These are phyloP conservation scores for Cystobasidium slooffiae DNA, from an alignment of 1,284 basidiomycete genomes.

Conservation along the genomic window DNA sequence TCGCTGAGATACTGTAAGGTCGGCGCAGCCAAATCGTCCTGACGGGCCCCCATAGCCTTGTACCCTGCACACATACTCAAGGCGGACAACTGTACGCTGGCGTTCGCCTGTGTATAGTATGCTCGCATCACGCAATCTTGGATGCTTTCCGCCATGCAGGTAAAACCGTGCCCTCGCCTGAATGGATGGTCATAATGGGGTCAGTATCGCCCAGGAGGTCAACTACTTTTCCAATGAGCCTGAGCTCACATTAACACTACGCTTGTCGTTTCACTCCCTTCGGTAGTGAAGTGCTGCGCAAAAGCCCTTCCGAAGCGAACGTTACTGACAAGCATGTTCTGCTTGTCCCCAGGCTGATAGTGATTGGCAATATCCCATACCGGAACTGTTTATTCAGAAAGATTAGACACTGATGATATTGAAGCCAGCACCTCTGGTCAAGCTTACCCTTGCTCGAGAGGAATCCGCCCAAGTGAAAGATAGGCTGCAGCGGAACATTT, in stretches of 20 bases:
- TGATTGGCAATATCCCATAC: conserved; percentile 8
- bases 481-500: conserved; percentile 1
- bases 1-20: conserved; percentile 1
- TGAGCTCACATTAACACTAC: conserved; percentile 6
- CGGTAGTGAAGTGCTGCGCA: neutral
- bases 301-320: neutral
- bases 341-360: conserved; percentile 5
- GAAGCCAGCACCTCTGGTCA: too few species aligned
- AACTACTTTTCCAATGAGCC: neutral
- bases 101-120: conserved; percentile 15
- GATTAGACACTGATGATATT: too few species aligned
- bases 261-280: neutral
- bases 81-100: neutral
- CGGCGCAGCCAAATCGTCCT: too few species aligned
- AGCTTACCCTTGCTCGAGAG: neutral
- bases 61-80: neutral
- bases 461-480: conserved; percentile 16
- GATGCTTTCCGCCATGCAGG: neutral
- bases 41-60: neutral
- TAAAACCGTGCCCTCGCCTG: conserved; percentile 6
- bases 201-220: too few species aligned
- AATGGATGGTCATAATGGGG: neutral
- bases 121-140: conserved; percentile 21
- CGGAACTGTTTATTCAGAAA: neutral
- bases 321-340: conserved; percentile 14